phyloP scores from a whole-genome alignment of 306 rosid genomes.

The Morella rubra region DNA sequence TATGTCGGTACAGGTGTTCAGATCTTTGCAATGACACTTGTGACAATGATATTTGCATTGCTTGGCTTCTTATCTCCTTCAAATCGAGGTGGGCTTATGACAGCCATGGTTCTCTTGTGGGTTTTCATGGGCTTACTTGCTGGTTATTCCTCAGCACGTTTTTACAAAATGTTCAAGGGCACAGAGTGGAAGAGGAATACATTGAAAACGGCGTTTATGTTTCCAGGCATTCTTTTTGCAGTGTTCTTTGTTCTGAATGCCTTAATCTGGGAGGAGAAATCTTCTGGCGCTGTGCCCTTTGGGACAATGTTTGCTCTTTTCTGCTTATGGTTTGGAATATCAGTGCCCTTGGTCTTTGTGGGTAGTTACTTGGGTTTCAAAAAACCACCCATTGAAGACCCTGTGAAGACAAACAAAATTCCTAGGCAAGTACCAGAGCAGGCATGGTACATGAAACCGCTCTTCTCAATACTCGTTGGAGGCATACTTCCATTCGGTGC shows the following conservation, averaged over 20 bases:
- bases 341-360: constrained; percentile 95
- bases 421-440: constrained; percentile 97
- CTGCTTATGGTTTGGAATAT: constrained; percentile 96
- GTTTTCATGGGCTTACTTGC: constrained; percentile 99
- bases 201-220: constrained; percentile 94
- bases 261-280: constrained; percentile 91
- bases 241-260: constrained; percentile 93
- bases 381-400: constrained; percentile 90
- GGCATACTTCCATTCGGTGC: constrained; percentile 99
- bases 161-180: constrained; percentile 99
- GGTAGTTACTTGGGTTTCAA: constrained; percentile 97
- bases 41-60: constrained; percentile 94
- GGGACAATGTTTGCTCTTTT: constrained; percentile 98
- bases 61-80: constrained; percentile 99
- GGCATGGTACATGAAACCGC: constrained; percentile 98
- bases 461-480: constrained; percentile 92
- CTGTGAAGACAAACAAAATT: constrained; percentile 96
- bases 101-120: constrained; percentile 99
- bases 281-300: constrained; percentile 97
- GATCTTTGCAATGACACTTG: constrained; percentile 93
- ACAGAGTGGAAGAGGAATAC: constrained; percentile 98
- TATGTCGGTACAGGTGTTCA: constrained; percentile 99
- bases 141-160: constrained; percentile 91
- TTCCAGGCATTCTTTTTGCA: constrained; percentile 89
- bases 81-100: constrained; percentile 98